Percentiles rank a stretch among this genome's conserved stretches.
These are phyloP conservation scores for Blastobotrys ciferrii DNA, from an alignment of 1,139 yeast species.

Conservation along the genomic window DNA sequence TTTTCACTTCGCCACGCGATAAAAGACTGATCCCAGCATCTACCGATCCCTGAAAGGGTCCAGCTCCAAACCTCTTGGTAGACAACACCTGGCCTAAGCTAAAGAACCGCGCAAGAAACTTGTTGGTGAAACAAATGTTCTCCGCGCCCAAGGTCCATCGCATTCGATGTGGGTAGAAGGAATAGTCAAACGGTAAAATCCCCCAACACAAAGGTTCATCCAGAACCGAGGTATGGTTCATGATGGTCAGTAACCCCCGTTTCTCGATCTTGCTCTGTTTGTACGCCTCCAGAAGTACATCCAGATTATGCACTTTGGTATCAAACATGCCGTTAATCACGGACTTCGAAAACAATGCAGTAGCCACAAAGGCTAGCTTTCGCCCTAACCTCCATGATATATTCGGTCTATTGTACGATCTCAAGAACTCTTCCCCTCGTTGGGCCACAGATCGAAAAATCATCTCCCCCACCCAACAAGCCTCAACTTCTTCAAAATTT, in stretches of 20 bases:
- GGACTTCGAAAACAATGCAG: constrained; percentile 65
- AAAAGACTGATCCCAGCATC: constrained; percentile 88
- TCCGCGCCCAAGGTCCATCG: constrained; percentile 96
- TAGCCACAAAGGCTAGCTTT: constrained; percentile 64
- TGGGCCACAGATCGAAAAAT: constrained; percentile 68
- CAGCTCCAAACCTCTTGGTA: constrained; percentile 83
- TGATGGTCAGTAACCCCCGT: constrained; percentile 77
- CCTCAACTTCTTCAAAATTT: neutral
- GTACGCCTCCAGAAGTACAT: constrained; percentile 62
- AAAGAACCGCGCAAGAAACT: constrained; percentile 49
- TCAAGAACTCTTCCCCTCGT: constrained; percentile 74
- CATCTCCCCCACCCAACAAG: constrained; percentile 42
- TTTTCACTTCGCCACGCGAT: constrained; percentile 35
- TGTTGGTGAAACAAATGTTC: constrained; percentile 72
- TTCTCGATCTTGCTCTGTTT: constrained; percentile 61
- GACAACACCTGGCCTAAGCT: constrained; percentile 84
- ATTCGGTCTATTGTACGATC: constrained; percentile 41
- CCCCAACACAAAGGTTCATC: constrained; percentile 95
- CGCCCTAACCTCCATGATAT: constrained; percentile 52
- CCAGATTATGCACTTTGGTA: constrained; percentile 60
- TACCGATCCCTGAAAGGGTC: constrained; percentile 87
- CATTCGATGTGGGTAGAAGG: constrained; percentile 60
- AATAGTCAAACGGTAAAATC: constrained; percentile 64
- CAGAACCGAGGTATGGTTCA: constrained; percentile 93
- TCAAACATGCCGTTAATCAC: constrained; percentile 59